These are phyloP conservation scores for Roridomyces roridus DNA, from an alignment of 768 basidiomycete genomes.

Conservation along the genomic window DNA sequence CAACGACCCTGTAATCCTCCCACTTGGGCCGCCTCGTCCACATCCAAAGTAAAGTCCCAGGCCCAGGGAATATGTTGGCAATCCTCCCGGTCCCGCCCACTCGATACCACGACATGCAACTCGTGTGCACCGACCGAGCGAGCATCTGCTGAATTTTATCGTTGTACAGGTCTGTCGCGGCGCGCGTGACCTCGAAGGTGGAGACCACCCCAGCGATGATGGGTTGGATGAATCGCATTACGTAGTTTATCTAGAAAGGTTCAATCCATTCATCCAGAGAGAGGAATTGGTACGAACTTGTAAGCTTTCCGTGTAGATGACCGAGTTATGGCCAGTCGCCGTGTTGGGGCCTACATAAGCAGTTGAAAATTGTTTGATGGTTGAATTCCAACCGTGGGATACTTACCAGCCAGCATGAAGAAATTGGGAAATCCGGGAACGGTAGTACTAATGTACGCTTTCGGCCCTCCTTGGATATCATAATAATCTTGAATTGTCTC, in stretches of 20 bases:
- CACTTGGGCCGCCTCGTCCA: slow-evolving; percentile 47
- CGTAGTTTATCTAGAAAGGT: slow-evolving; percentile 47
- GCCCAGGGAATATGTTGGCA: slow-evolving; percentile 60
- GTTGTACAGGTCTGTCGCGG: slow-evolving; percentile 47
- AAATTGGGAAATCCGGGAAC: slow-evolving; percentile 63
- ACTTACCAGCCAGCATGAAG: slow-evolving; percentile 54
- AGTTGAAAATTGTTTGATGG: too few relatives aligned
- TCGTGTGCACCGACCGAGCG: slow-evolving; percentile 38
- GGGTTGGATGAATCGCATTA: slow-evolving; percentile 45
- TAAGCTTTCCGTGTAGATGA: slow-evolving; percentile 47
- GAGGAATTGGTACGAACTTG: slow-evolving; percentile 39
- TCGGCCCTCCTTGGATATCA: slow-evolving; percentile 52
- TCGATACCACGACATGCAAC: slow-evolving; percentile 45
- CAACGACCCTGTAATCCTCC: slow-evolving; percentile 48
- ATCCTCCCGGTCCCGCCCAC: slow-evolving; percentile 42
- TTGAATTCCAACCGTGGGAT: not conserved
- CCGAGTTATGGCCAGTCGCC: slow-evolving; percentile 49
- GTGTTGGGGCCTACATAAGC: slow-evolving; percentile 56
- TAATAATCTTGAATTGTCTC: slow-evolving; percentile 51
- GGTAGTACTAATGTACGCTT: slow-evolving; percentile 59
- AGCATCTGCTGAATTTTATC: slow-evolving; percentile 42
- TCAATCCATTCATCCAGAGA: not conserved
- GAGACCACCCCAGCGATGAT: slow-evolving; percentile 39
- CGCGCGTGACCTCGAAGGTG: slow-evolving; percentile 43
- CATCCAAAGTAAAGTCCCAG: slow-evolving; percentile 60